Base-by-base conservation (phyloP, 2,329 filamentous ascomycete species). In the Colletotrichum agaves region DNA sequence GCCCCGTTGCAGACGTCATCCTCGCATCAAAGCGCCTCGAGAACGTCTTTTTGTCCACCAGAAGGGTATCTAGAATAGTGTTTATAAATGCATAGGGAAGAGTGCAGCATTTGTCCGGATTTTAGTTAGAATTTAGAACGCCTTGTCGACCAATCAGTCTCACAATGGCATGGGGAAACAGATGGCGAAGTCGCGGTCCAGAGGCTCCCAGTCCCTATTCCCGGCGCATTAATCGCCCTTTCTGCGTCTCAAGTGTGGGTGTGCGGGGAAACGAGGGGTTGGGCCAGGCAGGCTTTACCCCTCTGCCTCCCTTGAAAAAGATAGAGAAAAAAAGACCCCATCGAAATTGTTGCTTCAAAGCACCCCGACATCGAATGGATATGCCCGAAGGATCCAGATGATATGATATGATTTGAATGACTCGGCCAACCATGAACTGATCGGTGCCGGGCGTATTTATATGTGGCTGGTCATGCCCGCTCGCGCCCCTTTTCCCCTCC, bases 401-500 rank as follows among this genome's bases (percentile, higher is more conserved):
- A 44, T n/a, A n/a, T n/a, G n/a, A n/a, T n/a, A n/a, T 57, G 43
- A 52, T 17, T 17, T 39, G 52, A 64, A 58, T 59, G 64, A 67
- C 60, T 59, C 60, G 60, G 44, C 60, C 13, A 35, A 33, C 61
- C 52, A 31, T 63, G 52, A 41, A 59, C 47, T 39, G 58, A 60
- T 41, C 82, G 79, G 68, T 74, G 95, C 94, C 21, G 86, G 98
- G 59, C 78, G 86, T 66, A 91, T 89, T 44, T 94, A 97, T 79
- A 85, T 88, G 33, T 81, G 90, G 61, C 95, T 97, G 76, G 84
- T 88, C 56, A 87, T 97, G 10, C 94, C 94, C 41, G 82, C 85
- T 61, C 85, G 90, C 72, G 82, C 86, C 35, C 59, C 50, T 15
- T 33, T 46, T 17, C 39, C 84, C 82, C 61, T 70, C 73, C 82